Evolutionary conservation across 2,329 filamentous ascomycete genomes (phyloP), one percentile per base, ranked within the genome.

Genomic region (Cordyceps cicadae): DNA sequence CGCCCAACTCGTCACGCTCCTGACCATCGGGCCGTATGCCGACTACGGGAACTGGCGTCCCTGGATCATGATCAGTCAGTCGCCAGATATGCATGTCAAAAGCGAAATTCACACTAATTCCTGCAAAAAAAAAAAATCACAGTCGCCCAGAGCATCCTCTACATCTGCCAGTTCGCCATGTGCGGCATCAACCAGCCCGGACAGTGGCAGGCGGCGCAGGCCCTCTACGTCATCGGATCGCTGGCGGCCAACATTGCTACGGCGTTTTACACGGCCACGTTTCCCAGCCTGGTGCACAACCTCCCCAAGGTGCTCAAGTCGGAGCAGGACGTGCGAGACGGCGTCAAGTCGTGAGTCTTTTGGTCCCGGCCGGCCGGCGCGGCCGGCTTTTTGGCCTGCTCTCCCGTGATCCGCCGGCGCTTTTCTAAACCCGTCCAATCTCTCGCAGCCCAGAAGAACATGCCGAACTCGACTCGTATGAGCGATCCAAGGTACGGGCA

Each of bases 1-100:
- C 11, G 62, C 63, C 9, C 66, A 67, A 52, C 63, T 66, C n/a
- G 63, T 62, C 41, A 55, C 61, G 11, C 62, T 67, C 17, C 50
- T 67, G 39, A 55, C 64, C 26, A 24, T 66, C 11, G 66, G 66
- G n/a, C 64, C 64, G 7, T 66, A 66, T 48, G 66, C 64, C 58
- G 65, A 67, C 60, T 67, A 65, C 34, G 66, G 66, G 43, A 64
- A 64, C 52, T 66, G 66, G 64, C 64, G 65, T 1, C 66, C 64
- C 12, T 65, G 62, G 61, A 67, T 67, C 60, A 64, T 67, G 62
- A 66, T 67, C 59, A 62, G 62, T 64, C 46, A 39, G 54, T 50
- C 7, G 11, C 21, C n/a, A 12, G 3, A 3, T 11, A 3, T 12
- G 21, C n/a, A 2, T 21, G 5, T 9, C 3, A 5, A 7, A 46